Evolutionary conservation across 106 monocot species (phyloP).

Genomic region (Dendrobium nobile): DNA sequence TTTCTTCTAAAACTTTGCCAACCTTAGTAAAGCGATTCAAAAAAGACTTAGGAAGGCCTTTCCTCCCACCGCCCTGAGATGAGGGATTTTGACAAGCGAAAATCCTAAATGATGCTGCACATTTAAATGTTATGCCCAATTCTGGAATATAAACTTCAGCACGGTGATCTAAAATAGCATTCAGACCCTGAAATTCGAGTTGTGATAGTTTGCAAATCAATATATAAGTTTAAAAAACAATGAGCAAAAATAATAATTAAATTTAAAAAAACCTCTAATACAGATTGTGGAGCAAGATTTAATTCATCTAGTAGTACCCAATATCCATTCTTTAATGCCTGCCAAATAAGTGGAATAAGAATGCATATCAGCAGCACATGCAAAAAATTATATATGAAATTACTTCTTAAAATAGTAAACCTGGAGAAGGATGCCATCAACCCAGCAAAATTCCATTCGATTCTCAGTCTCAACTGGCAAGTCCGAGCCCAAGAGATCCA

Average conservation of each 20-base stretch:
- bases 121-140: constrained; percentile 59
- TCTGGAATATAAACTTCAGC: constrained; percentile 96
- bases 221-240: not conserved
- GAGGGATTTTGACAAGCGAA: constrained; percentile 99
- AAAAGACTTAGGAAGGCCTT: constrained; percentile 95
- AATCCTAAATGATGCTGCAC: constrained; percentile 72
- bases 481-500: constrained; percentile 95
- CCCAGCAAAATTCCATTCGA: constrained; percentile 91
- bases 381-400: constrained; percentile 4
- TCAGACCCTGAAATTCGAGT: constrained; percentile 58
- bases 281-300: constrained; percentile 98
- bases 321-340: constrained; percentile 85
- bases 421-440: constrained; percentile 96
- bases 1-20: not conserved
- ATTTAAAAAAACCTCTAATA: constrained; percentile 51
- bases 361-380: not conserved
- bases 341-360: constrained; percentile 2
- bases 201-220: not conserved
- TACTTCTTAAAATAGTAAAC: constrained; percentile 14
- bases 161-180: constrained; percentile 94
- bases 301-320: constrained; percentile 99
- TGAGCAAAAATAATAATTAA: not conserved
- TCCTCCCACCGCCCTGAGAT: constrained; percentile 90
- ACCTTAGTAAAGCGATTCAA: constrained; percentile 96
- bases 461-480: constrained; percentile 58